These are phyloP conservation scores for Flueggea neowawraea DNA, from an alignment of 441 rosid species.

Conservation along the genomic window DNA sequence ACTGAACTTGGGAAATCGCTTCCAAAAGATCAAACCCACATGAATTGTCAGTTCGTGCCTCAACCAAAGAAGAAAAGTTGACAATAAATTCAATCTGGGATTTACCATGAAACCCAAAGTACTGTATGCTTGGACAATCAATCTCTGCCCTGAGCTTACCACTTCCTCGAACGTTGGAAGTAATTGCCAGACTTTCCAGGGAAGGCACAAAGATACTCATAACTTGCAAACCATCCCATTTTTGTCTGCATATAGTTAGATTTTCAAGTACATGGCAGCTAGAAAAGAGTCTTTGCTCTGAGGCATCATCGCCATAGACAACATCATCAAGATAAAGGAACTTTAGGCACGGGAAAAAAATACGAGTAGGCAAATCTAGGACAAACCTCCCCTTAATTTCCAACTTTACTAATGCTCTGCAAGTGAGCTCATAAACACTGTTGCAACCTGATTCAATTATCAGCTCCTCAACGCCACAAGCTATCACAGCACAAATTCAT, in stretches of 20 bases:
- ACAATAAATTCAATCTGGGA: neutral
- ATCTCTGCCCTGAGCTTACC: neutral
- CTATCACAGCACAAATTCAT: no score
- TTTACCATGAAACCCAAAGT: neutral
- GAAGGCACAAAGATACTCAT: constrained; percentile 1
- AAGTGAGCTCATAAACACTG: neutral
- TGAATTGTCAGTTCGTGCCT: neutral
- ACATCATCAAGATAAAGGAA: neutral
- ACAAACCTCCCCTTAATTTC: neutral
- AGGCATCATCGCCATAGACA: neutral
- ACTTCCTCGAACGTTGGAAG: neutral
- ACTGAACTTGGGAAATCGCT: constrained; percentile 1
- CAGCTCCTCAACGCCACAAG: no score
- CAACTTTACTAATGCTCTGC: constrained; percentile 1
- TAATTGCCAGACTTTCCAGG: neutral
- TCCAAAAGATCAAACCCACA: neutral
- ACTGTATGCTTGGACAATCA: neutral
- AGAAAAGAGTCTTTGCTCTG: constrained; percentile 1
- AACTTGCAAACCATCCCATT: neutral
- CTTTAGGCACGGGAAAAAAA: constrained; percentile 3
- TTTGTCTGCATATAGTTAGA: neutral
- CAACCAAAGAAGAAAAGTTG: neutral
- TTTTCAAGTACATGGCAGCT: constrained; percentile 8
- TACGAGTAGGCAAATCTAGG: neutral
- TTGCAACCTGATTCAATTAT: neutral